These are phyloP conservation scores for Lasiosphaeria hispida DNA, from an alignment of 495 filamentous ascomycete species.

Conservation along the genomic window DNA sequence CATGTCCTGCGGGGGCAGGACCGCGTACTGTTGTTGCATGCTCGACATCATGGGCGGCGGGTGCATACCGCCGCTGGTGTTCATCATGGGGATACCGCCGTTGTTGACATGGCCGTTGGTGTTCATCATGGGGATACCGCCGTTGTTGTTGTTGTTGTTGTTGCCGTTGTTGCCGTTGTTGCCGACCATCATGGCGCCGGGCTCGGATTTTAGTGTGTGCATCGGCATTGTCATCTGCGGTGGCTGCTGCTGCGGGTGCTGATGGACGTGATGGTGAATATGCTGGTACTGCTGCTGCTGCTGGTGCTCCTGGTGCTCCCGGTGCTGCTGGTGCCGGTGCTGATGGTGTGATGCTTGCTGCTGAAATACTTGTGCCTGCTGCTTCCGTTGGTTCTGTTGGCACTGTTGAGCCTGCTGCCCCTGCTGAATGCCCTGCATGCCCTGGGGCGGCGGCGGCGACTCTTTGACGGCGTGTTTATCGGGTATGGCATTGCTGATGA, in stretches of 20 bases:
- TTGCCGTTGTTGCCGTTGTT: background rate
- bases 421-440: background rate
- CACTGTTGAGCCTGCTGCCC: background rate
- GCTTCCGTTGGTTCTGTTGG: background rate
- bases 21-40: no score
- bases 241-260: background rate
- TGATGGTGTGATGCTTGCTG: conserved; percentile 10
- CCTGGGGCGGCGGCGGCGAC: conserved; percentile 21
- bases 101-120: no score
- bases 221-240: no score
- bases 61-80: no score
- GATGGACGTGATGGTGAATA: background rate
- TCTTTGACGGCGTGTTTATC: conserved; percentile 40
- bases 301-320: background rate
- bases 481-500: conserved; percentile 34
- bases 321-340: background rate
- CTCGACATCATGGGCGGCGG: no score
- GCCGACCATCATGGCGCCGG: background rate
- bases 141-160: background rate
- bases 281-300: background rate
- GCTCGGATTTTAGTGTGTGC: no score
- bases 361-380: conserved; percentile 3
- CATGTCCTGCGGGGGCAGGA: no score
- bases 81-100: no score
- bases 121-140: background rate